Evolutionary conservation across 2,329 filamentous ascomycete genomes (phyloP), one percentile per base, ranked within the genome.

Genomic region (Triangularia setosa): DNA sequence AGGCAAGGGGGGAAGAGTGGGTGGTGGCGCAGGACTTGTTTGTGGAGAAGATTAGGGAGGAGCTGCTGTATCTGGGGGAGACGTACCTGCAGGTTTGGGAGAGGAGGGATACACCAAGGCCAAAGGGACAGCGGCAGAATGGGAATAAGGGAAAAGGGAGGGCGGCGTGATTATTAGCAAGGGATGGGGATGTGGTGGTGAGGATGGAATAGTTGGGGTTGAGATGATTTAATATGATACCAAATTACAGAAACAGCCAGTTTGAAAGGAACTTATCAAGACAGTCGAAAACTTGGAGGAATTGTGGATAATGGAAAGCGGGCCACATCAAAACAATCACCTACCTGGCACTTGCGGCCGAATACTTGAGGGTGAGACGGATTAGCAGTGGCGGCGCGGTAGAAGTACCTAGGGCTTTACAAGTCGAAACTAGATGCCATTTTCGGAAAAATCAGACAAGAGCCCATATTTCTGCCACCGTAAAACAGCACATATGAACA

Each of bases 11-110:
- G 18, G 84, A 89, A 33, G 90, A 96, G 75, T 99, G 95, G 95
- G 86, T 96, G 61, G 90, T 96, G 64, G 90, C 93, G 63, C 95
- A 99, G 80, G 95, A 99, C 79, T 75, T 99, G 69, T 97, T 90
- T 75, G 94, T 99, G 6, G 91, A 97, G 74, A 89, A 89, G 77
- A 90, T 95, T 21, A 90, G 94, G 77, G 91, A 87, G 68, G 94
- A 99, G 80, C 84, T 96, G 71, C 76, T 99, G 69, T 96, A 97
- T 73, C 90, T 96, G 0, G 92, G 94, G 60, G 95, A 99, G 83
- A 91, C 91, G 63, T 98, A 98, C 81, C 79, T 98, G 64, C 96
- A 98, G 85, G 87, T 99, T 54, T 98, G 95, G 95, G 95, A 98
- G 81, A 84, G 90, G 76, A 86, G 93, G 77, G 89, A 85, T 73